Evolutionary conservation across 2,329 filamentous ascomycete species (phyloP), one percentile per base, ranked within the genome.

Genomic region (Diaporthe vexans): DNA sequence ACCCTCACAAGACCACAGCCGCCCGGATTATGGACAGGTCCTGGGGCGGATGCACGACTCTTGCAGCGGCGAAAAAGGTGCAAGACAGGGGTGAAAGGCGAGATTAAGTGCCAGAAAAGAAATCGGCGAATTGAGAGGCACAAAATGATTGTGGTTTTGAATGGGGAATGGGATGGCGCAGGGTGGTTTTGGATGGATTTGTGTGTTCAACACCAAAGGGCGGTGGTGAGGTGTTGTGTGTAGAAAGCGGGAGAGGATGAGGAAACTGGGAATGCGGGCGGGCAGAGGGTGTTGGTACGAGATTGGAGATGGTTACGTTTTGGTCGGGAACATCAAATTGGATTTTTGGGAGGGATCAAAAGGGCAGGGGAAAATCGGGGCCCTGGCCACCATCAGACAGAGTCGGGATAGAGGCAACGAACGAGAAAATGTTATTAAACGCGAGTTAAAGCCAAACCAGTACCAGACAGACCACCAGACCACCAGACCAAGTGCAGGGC

Each of bases 271-370:
- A 80, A 81, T 82, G 83, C 82, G 80, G 77, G 81, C 83, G 82
- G 81, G 77, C 79, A 68, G 69, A 72, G 70, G 69, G 73, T 54
- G 54, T 73, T 70, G 65, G 70, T 71, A 73, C 59, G 75, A 71
- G 77, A 79, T 81, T 84, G 85, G 86, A 85, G 86, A 89, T 87
- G 85, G 84, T 84, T 87, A 85, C 85, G 82, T 84, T 86, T 86
- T 87, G 85, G 84, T 81, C 81, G 81, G 79, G 78, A 82, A 82
- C 81, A 82, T 84, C 84, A 83, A 83, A 85, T 68, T 68, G 63
- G 63, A 83, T 84, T 81, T 82, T 83, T 84, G 83, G 84, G 83
- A 83, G 81, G 82, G 80, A 72, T 65, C 52, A 76, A 75, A 82
- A 81, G 80, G 78, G 78, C 63, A 68, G 81, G 80, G 81, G 81